Base-by-base conservation (phyloP, 345 rosid species). In the Moricandia arvensis region DNA sequence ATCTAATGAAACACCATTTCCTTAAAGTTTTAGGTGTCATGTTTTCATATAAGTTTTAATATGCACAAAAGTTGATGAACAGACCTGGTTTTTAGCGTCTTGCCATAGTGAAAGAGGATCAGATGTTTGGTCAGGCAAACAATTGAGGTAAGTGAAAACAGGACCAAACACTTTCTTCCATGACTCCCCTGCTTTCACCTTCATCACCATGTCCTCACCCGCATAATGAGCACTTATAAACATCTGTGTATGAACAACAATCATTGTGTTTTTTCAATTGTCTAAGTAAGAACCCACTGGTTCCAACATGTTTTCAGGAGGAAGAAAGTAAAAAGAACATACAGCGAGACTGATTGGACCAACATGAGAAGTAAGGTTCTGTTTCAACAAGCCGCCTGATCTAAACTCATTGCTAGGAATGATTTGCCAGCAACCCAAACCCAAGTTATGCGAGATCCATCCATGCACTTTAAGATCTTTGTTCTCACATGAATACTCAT, bases 81-180 rank as follows among this genome's bases (percentile, higher is more conserved):
- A 54, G 47, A 93, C 97, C 93, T 91, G 96, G 38, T 82, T 58
- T 79, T 90, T 83, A 0, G 97, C 98, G 43, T 94, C 96, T 61
- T 87, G 80, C 98, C 98, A 94, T 2, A 94, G 85, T 37, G 35
- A 79, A 69, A 59, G 64, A 1, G 88, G 80, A 55, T 86, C 83
- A 2, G 71, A 66, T 35, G 49, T 75, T 41, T 82, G 80, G 9
- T 76, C 43, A 41, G 71, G 74, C 17, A 67, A 65, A 38, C 84
- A 72, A 54, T 93, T 93, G 8, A 94, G 75, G 72, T 90, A 91
- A 65, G 90, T 63, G 51, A 90, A 87, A 72, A 88, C 90, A 1
- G 97, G 98, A 24, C 98, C 95, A 63, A 94, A 87, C 37, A 90
- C 93, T 76, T 94, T 94, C 85, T 91, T 94, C 98, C 98, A 94